A percentile compares a stretch with the other conserved stretches of the same genome.
Conservation (phyloP, 345 rosid species). For the Sisymbrium altissimum region DNA sequence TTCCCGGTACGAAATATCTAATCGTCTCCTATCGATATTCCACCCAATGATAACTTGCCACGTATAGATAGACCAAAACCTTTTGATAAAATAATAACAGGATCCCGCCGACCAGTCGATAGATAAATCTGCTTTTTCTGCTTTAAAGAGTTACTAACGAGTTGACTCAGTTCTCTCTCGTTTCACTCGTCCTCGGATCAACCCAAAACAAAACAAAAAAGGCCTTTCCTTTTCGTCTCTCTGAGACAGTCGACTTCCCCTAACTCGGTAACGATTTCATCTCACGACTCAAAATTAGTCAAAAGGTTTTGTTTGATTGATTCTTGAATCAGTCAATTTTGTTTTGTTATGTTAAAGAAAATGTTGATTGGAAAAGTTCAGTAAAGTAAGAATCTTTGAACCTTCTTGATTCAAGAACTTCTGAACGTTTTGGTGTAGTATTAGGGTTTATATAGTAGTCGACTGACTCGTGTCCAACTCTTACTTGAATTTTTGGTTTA, state of each 20-base stretch:
- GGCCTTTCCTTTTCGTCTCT: background rate
- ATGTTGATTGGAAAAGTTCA: background rate
- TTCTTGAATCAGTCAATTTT: background rate
- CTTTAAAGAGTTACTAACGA: background rate
- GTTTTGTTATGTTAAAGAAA: background rate
- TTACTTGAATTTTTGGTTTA: background rate
- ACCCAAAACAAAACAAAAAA: no score
- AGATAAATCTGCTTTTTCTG: background rate
- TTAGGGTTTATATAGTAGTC: background rate
- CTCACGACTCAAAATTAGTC: background rate
- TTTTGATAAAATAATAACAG: background rate
- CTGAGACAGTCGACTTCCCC: background rate
- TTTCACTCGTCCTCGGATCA: background rate
- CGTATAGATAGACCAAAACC: background rate
- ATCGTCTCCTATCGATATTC: no score
- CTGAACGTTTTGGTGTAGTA: background rate
- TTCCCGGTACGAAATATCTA: no score
- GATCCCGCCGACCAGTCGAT: background rate
- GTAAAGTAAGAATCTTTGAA: background rate
- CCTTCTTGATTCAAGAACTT: background rate
- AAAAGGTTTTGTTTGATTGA: background rate
- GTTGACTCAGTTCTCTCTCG: conserved; percentile 18
- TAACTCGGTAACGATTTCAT: conserved; percentile 6
- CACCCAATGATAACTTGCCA: background rate
- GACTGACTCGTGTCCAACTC: no score